Conservation (phyloP, 495 filamentous ascomycete genomes). For the Aspergillus incahuasiensis region DNA sequence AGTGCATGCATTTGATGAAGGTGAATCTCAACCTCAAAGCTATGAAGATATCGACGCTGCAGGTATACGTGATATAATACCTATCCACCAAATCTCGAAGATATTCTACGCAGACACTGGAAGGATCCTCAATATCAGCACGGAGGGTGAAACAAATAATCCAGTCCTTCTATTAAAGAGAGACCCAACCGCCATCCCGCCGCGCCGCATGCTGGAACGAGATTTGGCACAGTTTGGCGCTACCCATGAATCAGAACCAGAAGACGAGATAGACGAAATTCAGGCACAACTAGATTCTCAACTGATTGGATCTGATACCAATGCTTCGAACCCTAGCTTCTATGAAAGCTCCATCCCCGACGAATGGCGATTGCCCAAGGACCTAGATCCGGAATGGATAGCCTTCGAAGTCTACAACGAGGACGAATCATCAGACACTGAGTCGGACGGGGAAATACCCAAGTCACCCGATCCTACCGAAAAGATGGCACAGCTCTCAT, state of each 20-base stretch:
- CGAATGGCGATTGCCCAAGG: slow-evolving; percentile 64
- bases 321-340: slow-evolving; percentile 17
- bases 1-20: slow-evolving; percentile 75
- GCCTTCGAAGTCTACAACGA: slow-evolving; percentile 85
- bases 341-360: slow-evolving; percentile 38
- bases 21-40: slow-evolving; percentile 50
- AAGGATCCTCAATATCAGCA: slow-evolving; percentile 84
- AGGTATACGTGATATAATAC: slow-evolving; percentile 78
- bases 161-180: slow-evolving; percentile 85
- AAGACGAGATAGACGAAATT: slow-evolving; percentile 40
- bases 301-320: slow-evolving; percentile 46
- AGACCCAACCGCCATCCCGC: slow-evolving; percentile 69
- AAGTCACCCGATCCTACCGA: slow-evolving; percentile 28
- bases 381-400: slow-evolving; percentile 92
- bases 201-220: slow-evolving; percentile 60
- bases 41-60: slow-evolving; percentile 70
- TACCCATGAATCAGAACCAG: slow-evolving; percentile 18
- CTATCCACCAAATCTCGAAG: slow-evolving; percentile 87
- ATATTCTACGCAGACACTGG: slow-evolving; percentile 98
- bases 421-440: slow-evolving; percentile 54
- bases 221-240: slow-evolving; percentile 20
- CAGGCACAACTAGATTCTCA: slow-evolving; percentile 69
- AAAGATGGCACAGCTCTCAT: slow-evolving; percentile 39
- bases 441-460: slow-evolving; percentile 47
- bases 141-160: slow-evolving; percentile 72